Base-by-base conservation (phyloP, 371 early-diverging fungal genomes). In the Vairimorpha necatrix region DNA sequence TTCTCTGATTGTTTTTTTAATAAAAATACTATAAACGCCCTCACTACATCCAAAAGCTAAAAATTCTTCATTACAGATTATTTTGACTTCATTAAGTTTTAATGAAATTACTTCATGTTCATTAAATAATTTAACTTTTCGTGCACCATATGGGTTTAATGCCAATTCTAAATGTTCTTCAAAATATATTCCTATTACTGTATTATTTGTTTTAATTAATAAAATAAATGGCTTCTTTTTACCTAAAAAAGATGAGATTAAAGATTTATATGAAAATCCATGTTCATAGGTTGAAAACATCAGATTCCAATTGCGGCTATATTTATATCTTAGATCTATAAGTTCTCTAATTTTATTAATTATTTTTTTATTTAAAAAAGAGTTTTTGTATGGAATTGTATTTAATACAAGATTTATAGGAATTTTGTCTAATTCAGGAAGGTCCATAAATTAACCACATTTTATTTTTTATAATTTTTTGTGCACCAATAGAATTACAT, bases 21-120 rank as follows among this genome's bases (percentile, higher is more conserved):
- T 50, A 13, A 50, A 50, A n/a, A 50, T 50, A 4, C n/a, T n/a
- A n/a, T 11, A 50, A 4, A 46, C 28, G 11, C 48, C 53, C 30
- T 67, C 48, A 47, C 36, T 38, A 34, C 67, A 67, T 11, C 67
- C 67, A 67, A 67, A 67, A n/a, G 67, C 67, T n/a, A 67, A 34
- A 34, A 32, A 67, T 16, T 67, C 47, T 28, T 47, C 50, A 4
- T 16, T 32, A 24, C 67, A 67, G 48, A 48, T 48, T 11, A 67
- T 67, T n/a, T 48, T 48, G 13, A 33, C 24, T n/a, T 33, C 67
- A 16, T 28, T 46, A 4, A 3, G 14, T 28, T 30, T 38, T 46
- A 53, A n/a, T 20, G 46, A 47, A n/a, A 50, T 13, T 3, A 50
- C 22, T n/a, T n/a, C 4, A 13, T 50, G 20, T 50, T 6, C 50